Evolutionary conservation across 768 basidiomycete genomes (phyloP).

Genomic region (Suillus fuscotomentosus): DNA sequence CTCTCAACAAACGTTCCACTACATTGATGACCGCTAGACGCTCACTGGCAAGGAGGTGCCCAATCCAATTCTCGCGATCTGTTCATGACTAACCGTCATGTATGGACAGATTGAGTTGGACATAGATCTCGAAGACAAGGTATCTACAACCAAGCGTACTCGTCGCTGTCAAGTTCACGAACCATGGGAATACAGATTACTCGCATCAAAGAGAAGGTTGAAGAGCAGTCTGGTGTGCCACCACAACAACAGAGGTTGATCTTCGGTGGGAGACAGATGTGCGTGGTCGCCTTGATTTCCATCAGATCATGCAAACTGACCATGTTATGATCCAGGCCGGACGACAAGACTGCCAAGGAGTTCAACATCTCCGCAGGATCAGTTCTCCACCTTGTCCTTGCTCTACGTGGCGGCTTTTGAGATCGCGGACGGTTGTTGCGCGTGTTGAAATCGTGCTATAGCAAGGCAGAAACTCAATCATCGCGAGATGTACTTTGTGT

Average conservation of each 20-base stretch:
- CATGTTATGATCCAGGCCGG: slow-evolving; percentile 51
- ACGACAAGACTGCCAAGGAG: slow-evolving; percentile 87
- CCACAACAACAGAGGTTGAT: slow-evolving; percentile 95
- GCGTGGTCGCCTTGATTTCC: slow-evolving; percentile 24
- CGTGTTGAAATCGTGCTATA: background rate
- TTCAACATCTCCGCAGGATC: slow-evolving; percentile 82
- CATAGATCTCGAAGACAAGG: slow-evolving; percentile 91
- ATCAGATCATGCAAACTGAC: background rate
- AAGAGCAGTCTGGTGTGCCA: slow-evolving; percentile 97
- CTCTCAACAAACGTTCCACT: background rate
- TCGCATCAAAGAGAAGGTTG: slow-evolving; percentile 95
- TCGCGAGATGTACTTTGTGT: slow-evolving; percentile 10
- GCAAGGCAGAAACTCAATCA: slow-evolving; percentile 7
- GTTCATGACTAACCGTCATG: slow-evolving; percentile 12
- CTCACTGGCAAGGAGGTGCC: slow-evolving; percentile 95
- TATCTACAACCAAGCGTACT: slow-evolving; percentile 17
- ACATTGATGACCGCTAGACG: slow-evolving; percentile 50
- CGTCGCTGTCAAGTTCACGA: slow-evolving; percentile 3
- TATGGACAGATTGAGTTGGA: slow-evolving; percentile 82
- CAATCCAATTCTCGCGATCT: slow-evolving; percentile 4
- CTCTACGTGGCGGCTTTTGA: slow-evolving; percentile 85
- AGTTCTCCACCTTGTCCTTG: slow-evolving; percentile 91
- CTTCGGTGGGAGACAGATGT: slow-evolving; percentile 93
- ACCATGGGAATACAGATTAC: slow-evolving; percentile 56
- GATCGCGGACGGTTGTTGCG: background rate